A percentile compares a stretch with the other conserved stretches of the same genome.
Conservation (phyloP, 768 basidiomycete genomes). For the Piloderma croceum region DNA sequence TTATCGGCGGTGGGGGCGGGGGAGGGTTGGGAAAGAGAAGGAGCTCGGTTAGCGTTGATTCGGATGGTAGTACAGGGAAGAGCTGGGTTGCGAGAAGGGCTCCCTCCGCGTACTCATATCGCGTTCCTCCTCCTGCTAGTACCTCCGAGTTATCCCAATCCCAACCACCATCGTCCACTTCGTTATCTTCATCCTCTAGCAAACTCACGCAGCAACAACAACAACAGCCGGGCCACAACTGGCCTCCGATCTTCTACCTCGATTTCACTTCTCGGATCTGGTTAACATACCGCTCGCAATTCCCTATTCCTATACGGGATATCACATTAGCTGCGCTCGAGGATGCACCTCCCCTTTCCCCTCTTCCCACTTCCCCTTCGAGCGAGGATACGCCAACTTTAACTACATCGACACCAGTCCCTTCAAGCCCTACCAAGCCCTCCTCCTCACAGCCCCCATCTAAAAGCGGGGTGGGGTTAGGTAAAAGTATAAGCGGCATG, state of each 20-base stretch:
- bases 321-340: conserved; percentile 41
- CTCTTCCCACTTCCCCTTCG: too few relatives aligned
- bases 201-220: conserved; percentile 2
- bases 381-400: too few relatives aligned
- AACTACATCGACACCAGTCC: too few relatives aligned
- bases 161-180: conserved; percentile 29
- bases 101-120: conserved; percentile 32
- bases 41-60: conserved; percentile 1
- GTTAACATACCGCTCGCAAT: conserved; percentile 89
- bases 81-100: too few relatives aligned
- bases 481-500: too few relatives aligned
- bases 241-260: conserved; percentile 80
- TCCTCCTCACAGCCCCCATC: too few relatives aligned
- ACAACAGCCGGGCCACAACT: conserved; percentile 32
- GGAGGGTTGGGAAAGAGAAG: too few relatives aligned
- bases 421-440: too few relatives aligned
- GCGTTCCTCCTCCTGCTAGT: conserved; percentile 41
- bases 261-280: conserved; percentile 88
- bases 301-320: conserved; percentile 68
- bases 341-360: too few relatives aligned
- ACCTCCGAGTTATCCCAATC: conserved; percentile 38
- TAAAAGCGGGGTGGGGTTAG: too few relatives aligned
- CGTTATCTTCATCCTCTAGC: conserved; percentile 19
- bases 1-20: neutral
- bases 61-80: too few relatives aligned